A percentile compares a stretch with the other conserved stretches of the same genome.
Conservation (phyloP, 176 grass and related monocot species). For the Stipa capillata region DNA sequence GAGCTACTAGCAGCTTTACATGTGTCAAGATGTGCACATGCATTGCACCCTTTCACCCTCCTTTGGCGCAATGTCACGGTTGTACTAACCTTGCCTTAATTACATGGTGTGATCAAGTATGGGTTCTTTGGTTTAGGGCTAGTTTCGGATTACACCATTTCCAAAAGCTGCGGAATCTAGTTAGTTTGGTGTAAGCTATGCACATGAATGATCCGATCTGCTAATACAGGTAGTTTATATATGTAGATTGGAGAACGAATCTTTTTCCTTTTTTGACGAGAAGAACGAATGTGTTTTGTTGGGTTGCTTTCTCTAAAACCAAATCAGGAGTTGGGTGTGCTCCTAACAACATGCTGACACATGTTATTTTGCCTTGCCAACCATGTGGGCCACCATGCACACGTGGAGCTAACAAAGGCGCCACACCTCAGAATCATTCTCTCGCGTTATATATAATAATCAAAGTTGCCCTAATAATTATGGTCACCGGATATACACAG, state of each 20-base stretch:
- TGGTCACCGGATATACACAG: conserved; percentile 9
- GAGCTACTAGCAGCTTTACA: conserved; percentile 26
- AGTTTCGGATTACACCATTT: too few relatives aligned
- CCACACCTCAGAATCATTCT: background rate
- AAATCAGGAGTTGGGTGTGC: background rate
- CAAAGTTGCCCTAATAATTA: background rate
- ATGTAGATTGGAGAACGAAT: too few relatives aligned
- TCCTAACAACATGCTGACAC: background rate
- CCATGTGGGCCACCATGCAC: background rate
- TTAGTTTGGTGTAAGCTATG: too few relatives aligned
- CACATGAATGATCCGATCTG: too few relatives aligned
- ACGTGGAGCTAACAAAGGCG: conserved; percentile 5
- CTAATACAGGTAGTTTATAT: background rate
- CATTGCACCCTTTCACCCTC: too few relatives aligned
- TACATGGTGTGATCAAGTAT: too few relatives aligned
- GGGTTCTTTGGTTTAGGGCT: too few relatives aligned
- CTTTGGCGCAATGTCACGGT: too few relatives aligned
- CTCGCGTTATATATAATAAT: background rate
- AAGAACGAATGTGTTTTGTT: background rate
- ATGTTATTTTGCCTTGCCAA: background rate
- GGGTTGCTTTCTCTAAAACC: background rate
- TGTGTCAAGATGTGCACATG: background rate
- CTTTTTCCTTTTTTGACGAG: too few relatives aligned
- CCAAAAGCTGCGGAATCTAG: too few relatives aligned
- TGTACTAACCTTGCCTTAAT: too few relatives aligned